These are phyloP conservation scores for Botrytis paeoniae DNA, from an alignment of 2,329 filamentous ascomycete species.

Conservation along the genomic window DNA sequence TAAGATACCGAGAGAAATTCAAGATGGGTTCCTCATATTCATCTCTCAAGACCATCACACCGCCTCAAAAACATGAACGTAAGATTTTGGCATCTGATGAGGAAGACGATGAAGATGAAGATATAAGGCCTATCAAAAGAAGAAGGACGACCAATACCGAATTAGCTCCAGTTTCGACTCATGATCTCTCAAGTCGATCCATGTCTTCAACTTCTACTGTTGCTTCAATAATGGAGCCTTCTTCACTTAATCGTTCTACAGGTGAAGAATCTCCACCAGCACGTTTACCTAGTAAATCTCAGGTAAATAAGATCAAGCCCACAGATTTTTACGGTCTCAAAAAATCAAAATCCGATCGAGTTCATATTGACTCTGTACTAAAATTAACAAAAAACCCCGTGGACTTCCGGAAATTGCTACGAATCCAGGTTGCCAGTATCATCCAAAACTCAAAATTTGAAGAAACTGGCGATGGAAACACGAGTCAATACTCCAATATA, in stretches of 20 bases:
- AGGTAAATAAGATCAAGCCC: constrained; percentile 23
- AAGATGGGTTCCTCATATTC: constrained; percentile 30
- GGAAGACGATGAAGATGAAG: constrained; percentile 32
- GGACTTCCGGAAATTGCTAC: constrained; percentile 28
- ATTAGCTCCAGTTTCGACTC: background rate
- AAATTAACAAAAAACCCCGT: constrained; percentile 21
- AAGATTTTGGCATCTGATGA: constrained; percentile 23
- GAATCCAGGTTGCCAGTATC: constrained; percentile 29
- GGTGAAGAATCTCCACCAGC: constrained; percentile 22
- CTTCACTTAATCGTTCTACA: constrained; percentile 23
- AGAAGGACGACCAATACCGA: constrained; percentile 22
- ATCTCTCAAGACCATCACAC: constrained; percentile 19
- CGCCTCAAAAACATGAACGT: constrained; percentile 9
- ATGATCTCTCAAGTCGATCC: constrained; percentile 1
- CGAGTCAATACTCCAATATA: constrained; percentile 24
- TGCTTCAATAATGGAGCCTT: background rate
- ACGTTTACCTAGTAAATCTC: constrained; percentile 16
- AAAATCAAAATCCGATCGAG: background rate
- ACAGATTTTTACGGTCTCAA: constrained; percentile 26
- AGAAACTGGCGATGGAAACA: constrained; percentile 2
- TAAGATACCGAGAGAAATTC: constrained; percentile 18
- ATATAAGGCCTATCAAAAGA: constrained; percentile 30
- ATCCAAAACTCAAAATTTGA: constrained; percentile 7
- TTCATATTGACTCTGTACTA: constrained; percentile 9
- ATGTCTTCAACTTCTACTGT: background rate